Conservation (phyloP, 495 filamentous ascomycete genomes). For the Ascodesmis nigricans region DNA sequence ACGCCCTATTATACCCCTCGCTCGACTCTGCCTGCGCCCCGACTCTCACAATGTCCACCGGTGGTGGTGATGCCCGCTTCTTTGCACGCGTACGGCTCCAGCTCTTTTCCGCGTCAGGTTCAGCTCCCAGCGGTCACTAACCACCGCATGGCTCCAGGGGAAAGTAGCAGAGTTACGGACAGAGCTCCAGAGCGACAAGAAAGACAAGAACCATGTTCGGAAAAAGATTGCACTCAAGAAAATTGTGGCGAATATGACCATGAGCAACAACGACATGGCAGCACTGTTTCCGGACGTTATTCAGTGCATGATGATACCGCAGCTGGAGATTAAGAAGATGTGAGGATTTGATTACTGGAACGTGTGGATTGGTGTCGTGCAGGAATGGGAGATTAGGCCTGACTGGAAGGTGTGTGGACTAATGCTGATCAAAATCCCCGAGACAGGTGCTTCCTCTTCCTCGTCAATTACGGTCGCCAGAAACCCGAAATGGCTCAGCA, state of each 20-base stretch:
- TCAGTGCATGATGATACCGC: constrained; percentile 78
- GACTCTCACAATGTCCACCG: constrained; percentile 46
- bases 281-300: constrained; percentile 90
- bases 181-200: constrained; percentile 86
- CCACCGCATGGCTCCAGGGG: constrained; percentile 39
- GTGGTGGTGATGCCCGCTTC: constrained; percentile 93
- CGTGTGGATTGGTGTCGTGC: no score
- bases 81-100: constrained; percentile 64
- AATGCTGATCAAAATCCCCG: no score
- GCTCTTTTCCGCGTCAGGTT: constrained; percentile 1
- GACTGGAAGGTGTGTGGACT: no score
- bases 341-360: constrained; percentile 30
- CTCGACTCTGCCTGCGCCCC: constrained; percentile 2
- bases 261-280: constrained; percentile 99
- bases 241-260: constrained; percentile 99
- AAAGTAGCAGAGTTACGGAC: constrained; percentile 94
- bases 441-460: constrained; percentile 79
- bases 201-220: constrained; percentile 89
- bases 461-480: constrained; percentile 90
- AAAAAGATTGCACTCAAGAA: constrained; percentile 99
- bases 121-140: neutral
- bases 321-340: constrained; percentile 99
- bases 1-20: constrained; percentile 1
- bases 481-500: constrained; percentile 89
- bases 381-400: no score